Percentiles rank a stretch among this genome's conserved stretches.
Evolutionary conservation across 179 eudicot species (phyloP).

Genomic region (Amaranthus tricolor): DNA sequence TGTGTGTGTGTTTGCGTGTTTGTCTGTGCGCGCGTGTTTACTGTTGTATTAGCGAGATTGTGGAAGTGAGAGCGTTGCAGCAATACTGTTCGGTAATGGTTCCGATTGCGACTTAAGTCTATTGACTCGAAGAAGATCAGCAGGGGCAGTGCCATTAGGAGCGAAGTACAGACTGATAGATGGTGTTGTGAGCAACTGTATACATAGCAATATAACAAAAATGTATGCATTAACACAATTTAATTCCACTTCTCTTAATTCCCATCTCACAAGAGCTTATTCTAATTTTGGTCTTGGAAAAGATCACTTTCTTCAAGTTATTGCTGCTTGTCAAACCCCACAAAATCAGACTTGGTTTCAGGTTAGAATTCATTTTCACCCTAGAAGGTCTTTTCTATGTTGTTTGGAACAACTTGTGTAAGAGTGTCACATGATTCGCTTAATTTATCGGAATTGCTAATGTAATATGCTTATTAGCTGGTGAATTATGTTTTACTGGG

Average conservation of each 20-base stretch:
- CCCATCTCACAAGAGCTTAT: slow-evolving; percentile 76
- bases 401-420: neutral
- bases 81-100: slow-evolving; percentile 71
- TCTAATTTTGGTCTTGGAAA: slow-evolving; percentile 52
- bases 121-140: slow-evolving; percentile 70
- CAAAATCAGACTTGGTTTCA: slow-evolving; percentile 65
- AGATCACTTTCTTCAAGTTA: slow-evolving; percentile 63
- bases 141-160: slow-evolving; percentile 69
- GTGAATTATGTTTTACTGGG: too few relatives aligned
- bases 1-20: neutral
- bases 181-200: slow-evolving; percentile 85
- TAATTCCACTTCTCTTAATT: slow-evolving; percentile 76
- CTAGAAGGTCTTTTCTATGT: neutral
- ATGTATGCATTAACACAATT: slow-evolving; percentile 76
- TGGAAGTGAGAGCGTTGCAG: slow-evolving; percentile 61
- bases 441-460: too few relatives aligned
- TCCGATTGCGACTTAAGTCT: slow-evolving; percentile 56
- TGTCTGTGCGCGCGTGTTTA: too few relatives aligned
- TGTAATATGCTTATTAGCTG: too few relatives aligned
- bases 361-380: slow-evolving; percentile 29
- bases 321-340: slow-evolving; percentile 77
- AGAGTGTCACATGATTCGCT: neutral
- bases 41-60: neutral
- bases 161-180: slow-evolving; percentile 76
- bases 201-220: slow-evolving; percentile 65